These are phyloP conservation scores for Candida verbasci DNA, from an alignment of 805 yeast genomes.

Conservation along the genomic window DNA sequence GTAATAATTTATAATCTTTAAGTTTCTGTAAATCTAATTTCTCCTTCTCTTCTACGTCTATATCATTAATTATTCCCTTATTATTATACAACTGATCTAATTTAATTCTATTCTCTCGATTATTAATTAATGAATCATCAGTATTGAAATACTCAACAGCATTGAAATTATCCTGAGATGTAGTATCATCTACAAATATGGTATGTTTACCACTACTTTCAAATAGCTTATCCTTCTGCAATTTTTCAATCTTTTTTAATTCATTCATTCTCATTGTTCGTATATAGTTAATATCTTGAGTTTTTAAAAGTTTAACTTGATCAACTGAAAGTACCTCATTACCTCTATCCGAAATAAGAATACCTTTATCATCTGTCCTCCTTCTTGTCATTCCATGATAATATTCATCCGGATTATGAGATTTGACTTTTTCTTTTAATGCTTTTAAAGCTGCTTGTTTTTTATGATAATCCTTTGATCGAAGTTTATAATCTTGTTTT, in stretches of 20 bases:
- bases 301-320: slow-evolving; percentile 77
- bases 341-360: slow-evolving; percentile 62
- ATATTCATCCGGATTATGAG: slow-evolving; percentile 90
- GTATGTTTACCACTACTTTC: slow-evolving; percentile 72
- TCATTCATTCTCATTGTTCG: slow-evolving; percentile 74
- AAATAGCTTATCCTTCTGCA: slow-evolving; percentile 45
- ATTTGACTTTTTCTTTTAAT: slow-evolving; percentile 65
- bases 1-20: slow-evolving; percentile 54
- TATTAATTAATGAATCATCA: slow-evolving; percentile 53
- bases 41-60: slow-evolving; percentile 27
- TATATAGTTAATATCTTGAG: slow-evolving; percentile 87
- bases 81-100: slow-evolving; percentile 52
- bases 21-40: slow-evolving; percentile 50
- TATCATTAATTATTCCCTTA: slow-evolving; percentile 23
- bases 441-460: slow-evolving; percentile 64
- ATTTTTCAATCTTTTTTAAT: slow-evolving; percentile 55
- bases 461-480: slow-evolving; percentile 55
- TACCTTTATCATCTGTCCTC: slow-evolving; percentile 67
- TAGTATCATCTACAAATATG: slow-evolving; percentile 69
- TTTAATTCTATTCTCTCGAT: slow-evolving; percentile 70
- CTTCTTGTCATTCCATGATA: slow-evolving; percentile 85
- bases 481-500: slow-evolving; percentile 52
- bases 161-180: slow-evolving; percentile 53
- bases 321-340: slow-evolving; percentile 59
- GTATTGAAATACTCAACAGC: slow-evolving; percentile 70